Evolutionary conservation across 495 filamentous ascomycete species (phyloP).

Genomic region (Venustampulla echinocandica): DNA sequence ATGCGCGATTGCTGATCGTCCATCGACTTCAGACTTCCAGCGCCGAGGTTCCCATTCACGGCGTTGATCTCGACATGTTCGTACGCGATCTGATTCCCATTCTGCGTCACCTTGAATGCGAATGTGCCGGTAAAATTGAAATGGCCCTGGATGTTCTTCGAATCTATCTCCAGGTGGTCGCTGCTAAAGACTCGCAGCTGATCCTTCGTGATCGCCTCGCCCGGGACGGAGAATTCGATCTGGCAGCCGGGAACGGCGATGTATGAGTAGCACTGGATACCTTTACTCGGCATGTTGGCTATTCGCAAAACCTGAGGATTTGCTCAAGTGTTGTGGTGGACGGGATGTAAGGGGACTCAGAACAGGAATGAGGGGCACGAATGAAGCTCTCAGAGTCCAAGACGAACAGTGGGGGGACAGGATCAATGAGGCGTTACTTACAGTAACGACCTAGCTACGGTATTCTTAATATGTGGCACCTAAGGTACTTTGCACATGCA

Average conservation of each 20-base stretch:
- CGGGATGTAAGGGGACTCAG: not conserved
- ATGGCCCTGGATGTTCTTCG: slow-evolving; percentile 31
- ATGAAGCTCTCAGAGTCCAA: not conserved
- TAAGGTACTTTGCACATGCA: too few relatives aligned
- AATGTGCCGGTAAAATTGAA: slow-evolving; percentile 41
- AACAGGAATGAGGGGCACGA: not conserved
- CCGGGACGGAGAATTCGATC: slow-evolving; percentile 39
- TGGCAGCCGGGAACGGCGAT: slow-evolving; percentile 33
- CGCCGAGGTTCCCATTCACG: slow-evolving; percentile 36
- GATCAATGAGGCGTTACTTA: too few relatives aligned
- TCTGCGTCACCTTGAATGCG: slow-evolving; percentile 35
- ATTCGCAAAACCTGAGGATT: not conserved
- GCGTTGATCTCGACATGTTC: slow-evolving; percentile 39
- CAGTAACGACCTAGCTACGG: too few relatives aligned
- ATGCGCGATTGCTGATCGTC: slow-evolving; percentile 34
- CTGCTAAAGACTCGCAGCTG: slow-evolving; percentile 29
- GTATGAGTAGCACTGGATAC: slow-evolving; percentile 39
- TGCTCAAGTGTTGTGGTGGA: not conserved
- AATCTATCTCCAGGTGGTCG: slow-evolving; percentile 39
- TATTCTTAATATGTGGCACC: too few relatives aligned
- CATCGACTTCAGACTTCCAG: slow-evolving; percentile 40
- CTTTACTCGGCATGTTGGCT: slow-evolving; percentile 43
- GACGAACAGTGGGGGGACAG: too few relatives aligned
- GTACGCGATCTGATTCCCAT: slow-evolving; percentile 29
- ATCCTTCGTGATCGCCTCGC: slow-evolving; percentile 25